These are phyloP conservation scores for Petunia axillaris DNA, from an alignment of 257 asterid genomes.

Conservation along the genomic window DNA sequence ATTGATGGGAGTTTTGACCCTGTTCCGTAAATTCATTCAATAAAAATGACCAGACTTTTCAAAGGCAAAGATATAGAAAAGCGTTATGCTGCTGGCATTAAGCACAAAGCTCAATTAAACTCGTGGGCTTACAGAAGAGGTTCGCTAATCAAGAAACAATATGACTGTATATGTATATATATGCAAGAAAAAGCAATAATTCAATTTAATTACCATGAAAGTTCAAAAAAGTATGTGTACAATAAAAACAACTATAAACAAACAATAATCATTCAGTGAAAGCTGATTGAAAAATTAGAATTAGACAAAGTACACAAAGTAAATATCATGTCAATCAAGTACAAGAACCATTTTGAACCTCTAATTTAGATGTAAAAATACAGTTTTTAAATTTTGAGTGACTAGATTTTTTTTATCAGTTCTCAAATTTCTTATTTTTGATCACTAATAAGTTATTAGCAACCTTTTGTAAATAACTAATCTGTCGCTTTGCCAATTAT, in stretches of 20 bases:
- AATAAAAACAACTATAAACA: not conserved
- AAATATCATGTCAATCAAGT: not conserved
- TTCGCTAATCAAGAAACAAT: not conserved
- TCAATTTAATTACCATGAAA: not conserved
- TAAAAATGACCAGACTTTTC: not conserved
- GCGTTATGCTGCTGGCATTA: not conserved
- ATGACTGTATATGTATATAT: too few relatives aligned
- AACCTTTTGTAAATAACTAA: not conserved
- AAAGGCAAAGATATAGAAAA: not conserved
- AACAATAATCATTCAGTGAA: not conserved
- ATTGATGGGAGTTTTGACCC: too few relatives aligned
- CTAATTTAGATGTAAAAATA: not conserved
- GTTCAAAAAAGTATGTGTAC: not conserved
- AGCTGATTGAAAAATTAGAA: not conserved
- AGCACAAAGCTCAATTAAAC: not conserved
- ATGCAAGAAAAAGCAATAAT: not conserved
- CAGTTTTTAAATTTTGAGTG: not conserved
- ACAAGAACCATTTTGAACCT: not conserved
- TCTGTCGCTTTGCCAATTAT: slow-evolving; percentile 1
- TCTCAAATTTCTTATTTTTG: not conserved
- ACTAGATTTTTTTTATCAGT: not conserved
- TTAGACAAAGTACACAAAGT: not conserved
- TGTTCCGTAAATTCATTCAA: not conserved
- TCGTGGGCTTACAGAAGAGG: not conserved
- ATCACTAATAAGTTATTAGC: not conserved